phyloP scores from a whole-genome alignment of 495 filamentous ascomycete genomes.

The Geopyxis carbonaria region DNA sequence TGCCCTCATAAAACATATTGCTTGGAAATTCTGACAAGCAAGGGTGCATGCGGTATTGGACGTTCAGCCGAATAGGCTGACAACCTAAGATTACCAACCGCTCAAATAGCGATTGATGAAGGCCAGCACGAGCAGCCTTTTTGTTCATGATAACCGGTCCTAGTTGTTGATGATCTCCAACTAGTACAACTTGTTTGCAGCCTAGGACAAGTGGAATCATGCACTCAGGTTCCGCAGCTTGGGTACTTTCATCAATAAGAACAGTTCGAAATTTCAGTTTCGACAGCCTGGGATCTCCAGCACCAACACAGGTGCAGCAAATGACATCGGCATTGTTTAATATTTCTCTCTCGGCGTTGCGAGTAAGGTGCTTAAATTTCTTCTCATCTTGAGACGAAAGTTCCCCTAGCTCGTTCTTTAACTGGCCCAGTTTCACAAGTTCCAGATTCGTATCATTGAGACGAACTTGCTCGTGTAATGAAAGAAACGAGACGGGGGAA shows the following conservation, averaged over 20 bases:
- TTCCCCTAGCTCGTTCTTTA: slow-evolving; percentile 84
- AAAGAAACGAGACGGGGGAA: slow-evolving; percentile 84
- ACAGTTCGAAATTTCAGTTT: slow-evolving; percentile 98
- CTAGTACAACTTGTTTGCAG: slow-evolving; percentile 95
- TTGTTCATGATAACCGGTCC: slow-evolving; percentile 99
- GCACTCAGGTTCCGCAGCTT: slow-evolving; percentile 97
- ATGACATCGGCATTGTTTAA: slow-evolving; percentile 93
- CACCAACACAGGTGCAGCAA: slow-evolving; percentile 97
- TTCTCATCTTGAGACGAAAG: slow-evolving; percentile 94
- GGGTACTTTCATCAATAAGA: slow-evolving; percentile 93
- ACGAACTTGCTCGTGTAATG: slow-evolving; percentile 89
- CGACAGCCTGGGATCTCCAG: slow-evolving; percentile 82
- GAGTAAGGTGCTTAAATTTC: slow-evolving; percentile 87
- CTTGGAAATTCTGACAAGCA: slow-evolving; percentile 96
- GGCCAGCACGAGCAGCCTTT: slow-evolving; percentile 91
- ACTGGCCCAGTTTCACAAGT: slow-evolving; percentile 71
- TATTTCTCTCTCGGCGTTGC: slow-evolving; percentile 88
- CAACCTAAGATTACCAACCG: slow-evolving; percentile 87
- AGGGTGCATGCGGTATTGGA: slow-evolving; percentile 98
- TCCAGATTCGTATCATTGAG: slow-evolving; percentile 95
- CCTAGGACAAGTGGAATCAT: slow-evolving; percentile 97
- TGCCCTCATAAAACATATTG: slow-evolving; percentile 99
- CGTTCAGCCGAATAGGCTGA: slow-evolving; percentile 81
- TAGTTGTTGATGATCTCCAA: slow-evolving; percentile 96
- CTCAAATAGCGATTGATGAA: slow-evolving; percentile 96